Base-by-base conservation (phyloP, 176 grass and related monocot species). In the Oryza brachyantha region DNA sequence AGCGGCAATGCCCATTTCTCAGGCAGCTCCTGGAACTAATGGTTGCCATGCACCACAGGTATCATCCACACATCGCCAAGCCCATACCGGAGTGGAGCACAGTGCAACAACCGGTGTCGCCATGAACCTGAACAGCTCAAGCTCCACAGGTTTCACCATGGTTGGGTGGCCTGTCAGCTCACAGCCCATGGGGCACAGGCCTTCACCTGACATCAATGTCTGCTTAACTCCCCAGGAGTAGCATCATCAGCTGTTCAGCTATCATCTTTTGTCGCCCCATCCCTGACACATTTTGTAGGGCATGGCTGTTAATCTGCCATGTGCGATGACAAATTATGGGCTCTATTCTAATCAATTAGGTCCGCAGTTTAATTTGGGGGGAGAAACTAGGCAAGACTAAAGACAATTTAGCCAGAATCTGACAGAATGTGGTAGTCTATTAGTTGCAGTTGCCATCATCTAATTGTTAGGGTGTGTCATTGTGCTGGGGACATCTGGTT, bases 121-220 rank as follows among this genome's bases (percentile, higher is more conserved):
- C 61, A 81, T 78, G 76, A 90, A 81, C 82, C 37, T 88, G 38
- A 92, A 76, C 48, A 52, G 48, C 58, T 72, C 82, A 24, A 37
- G 71, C 59, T n/a, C 83, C 28, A 40, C 62, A 1, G 73, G 73
- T 42, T 92, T 94, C 85, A 81, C 78, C 9, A 90, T 84, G 85
- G 70, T 76, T 36, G 87, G 85, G 4, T 94, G 92, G 95, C 85
- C 90, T 55, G 62, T 66, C 14, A 80, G 85, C 67, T 89, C 89
- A 4, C 83, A 75, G 24, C 41, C 91, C 42, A 54, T 68, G 24
- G 85, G 80, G 61, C 88, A 85, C 74, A 85, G 76, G 66, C 62
- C 80, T 34, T 98, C 89, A 9, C 92, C 90, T 45, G 90, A 95
- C 77, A 99, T 95, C 73, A 93, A 95, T 55, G 55, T 99, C 72